Evolutionary conservation across 2,329 filamentous ascomycete genomes (phyloP), one percentile per base, ranked within the genome.

Genomic region (Phyllosticta capitalensis): DNA sequence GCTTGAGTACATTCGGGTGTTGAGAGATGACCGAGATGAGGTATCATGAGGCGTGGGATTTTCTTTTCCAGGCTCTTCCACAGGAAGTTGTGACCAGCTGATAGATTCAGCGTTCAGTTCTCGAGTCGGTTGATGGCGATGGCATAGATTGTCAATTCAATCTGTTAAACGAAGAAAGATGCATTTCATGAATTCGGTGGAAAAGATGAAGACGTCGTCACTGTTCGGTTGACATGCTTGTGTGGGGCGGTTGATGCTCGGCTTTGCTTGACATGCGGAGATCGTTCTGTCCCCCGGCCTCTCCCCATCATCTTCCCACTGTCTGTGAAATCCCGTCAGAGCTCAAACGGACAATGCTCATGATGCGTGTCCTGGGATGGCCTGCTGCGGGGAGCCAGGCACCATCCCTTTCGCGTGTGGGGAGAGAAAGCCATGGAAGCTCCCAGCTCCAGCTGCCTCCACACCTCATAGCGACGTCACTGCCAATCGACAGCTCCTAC

Each of bases 1-100:
- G 56, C 57, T 67, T 20, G 66, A 67, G 58, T 64, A 64, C 45
- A 65, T 59, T 6, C 54, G 65, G 30, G 33, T 65, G 1, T 61
- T 61, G 50, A 58, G 65, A 45, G 61, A 62, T 33, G 57, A 60
- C 6, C 54, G 63, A 22, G 62, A 45, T 14, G 38, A 45, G 3
- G 38, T 45, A 7, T n/a, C 17, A n/a, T 45, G 38, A 45, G 24
- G 24, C 24, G 24, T 26, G 24, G 7, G 3, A 7, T 4, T 4
- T 4, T 7, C 4, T 26, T 26, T 26, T 7, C 24, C 14, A 45
- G 17, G 17, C 14, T 45, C n/a, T 38, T 45, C n/a, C 6, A n/a
- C 17, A n/a, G n/a, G n/a, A 6, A 6, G 3, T 45, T 7, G 17
- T 17, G n/a, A n/a, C n/a, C n/a, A 45, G 14, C 38, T 45, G 38